Conservation (phyloP, 2,329 filamentous ascomycete genomes). For the Phaeomoniella chlamydospora region DNA sequence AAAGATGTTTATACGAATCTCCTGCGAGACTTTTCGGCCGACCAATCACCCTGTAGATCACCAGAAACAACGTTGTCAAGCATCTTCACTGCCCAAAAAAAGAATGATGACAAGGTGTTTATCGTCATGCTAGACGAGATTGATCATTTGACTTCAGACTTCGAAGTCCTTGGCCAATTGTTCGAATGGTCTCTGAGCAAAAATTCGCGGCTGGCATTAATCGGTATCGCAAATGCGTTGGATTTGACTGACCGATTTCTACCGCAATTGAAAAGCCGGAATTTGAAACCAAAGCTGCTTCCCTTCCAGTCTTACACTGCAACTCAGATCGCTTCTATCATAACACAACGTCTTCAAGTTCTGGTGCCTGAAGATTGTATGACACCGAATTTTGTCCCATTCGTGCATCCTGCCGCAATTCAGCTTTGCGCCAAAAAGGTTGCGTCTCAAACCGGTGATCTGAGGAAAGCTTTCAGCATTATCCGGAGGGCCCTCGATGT, state of each 20-base stretch:
- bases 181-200: slow-evolving; percentile 90
- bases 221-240: slow-evolving; percentile 91
- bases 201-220: slow-evolving; percentile 63
- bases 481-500: slow-evolving; percentile 79
- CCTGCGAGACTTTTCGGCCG: slow-evolving; percentile 51
- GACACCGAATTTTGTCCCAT: slow-evolving; percentile 55
- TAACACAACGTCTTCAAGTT: slow-evolving; percentile 67
- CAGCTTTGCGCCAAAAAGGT: slow-evolving; percentile 92
- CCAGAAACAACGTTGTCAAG: slow-evolving; percentile 56
- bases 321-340: slow-evolving; percentile 71
- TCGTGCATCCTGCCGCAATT: slow-evolving; percentile 86
- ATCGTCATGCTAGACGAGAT: slow-evolving; percentile 91
- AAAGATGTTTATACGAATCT: slow-evolving; percentile 73
- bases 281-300: slow-evolving; percentile 76
- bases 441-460: slow-evolving; percentile 80
- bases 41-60: slow-evolving; percentile 47
- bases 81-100: slow-evolving; percentile 53
- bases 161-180: slow-evolving; percentile 81
- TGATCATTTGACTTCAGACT: slow-evolving; percentile 78
- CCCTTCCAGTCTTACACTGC: slow-evolving; percentile 90
- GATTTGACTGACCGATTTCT: slow-evolving; percentile 92
- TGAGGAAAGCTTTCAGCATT: slow-evolving; percentile 91
- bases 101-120: slow-evolving; percentile 42
- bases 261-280: slow-evolving; percentile 81
- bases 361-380: slow-evolving; percentile 40